Evolutionary conservation across 257 asterid species (phyloP).

Genomic region (Rehmannia glutinosa): DNA sequence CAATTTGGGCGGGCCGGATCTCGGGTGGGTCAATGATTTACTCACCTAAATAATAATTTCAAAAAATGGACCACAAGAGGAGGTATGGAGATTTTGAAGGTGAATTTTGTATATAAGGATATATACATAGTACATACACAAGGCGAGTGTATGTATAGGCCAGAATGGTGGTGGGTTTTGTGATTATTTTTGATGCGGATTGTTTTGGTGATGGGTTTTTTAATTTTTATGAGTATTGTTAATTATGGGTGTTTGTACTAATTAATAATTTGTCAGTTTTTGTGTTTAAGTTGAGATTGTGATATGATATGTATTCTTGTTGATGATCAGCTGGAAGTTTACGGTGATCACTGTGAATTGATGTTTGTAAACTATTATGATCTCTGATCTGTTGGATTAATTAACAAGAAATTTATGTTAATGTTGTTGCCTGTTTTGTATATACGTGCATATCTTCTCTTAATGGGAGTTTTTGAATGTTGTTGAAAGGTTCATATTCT

Average conservation of each 20-base stretch:
- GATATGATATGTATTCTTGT: slow-evolving; percentile 12
- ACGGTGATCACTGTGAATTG: slow-evolving; percentile 7
- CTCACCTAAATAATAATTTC: slow-evolving; percentile 38
- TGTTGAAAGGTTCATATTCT: no score
- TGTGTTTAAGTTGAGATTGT: not conserved
- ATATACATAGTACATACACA: slow-evolving; percentile 21
- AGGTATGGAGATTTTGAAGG: not conserved
- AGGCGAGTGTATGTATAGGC: slow-evolving; percentile 18
- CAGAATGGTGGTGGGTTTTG: not conserved
- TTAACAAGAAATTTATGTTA: not conserved
- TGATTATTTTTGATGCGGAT: slow-evolving; percentile 26
- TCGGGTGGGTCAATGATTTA: slow-evolving; percentile 96
- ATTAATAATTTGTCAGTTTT: slow-evolving; percentile 17
- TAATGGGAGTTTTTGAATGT: no score
- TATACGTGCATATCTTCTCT: no score
- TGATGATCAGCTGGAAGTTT: slow-evolving; percentile 21
- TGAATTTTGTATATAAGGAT: slow-evolving; percentile 26
- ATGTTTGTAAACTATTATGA: not conserved
- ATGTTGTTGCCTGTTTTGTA: no score
- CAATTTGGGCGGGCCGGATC: slow-evolving; percentile 66
- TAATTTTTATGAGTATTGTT: not conserved
- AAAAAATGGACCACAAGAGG: not conserved
- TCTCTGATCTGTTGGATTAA: slow-evolving; percentile 8
- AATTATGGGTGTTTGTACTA: not conserved
- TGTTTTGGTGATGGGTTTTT: slow-evolving; percentile 12